These are phyloP conservation scores for Kwoniella mangroviensis DNA, from an alignment of 768 basidiomycete genomes.

Conservation along the genomic window DNA sequence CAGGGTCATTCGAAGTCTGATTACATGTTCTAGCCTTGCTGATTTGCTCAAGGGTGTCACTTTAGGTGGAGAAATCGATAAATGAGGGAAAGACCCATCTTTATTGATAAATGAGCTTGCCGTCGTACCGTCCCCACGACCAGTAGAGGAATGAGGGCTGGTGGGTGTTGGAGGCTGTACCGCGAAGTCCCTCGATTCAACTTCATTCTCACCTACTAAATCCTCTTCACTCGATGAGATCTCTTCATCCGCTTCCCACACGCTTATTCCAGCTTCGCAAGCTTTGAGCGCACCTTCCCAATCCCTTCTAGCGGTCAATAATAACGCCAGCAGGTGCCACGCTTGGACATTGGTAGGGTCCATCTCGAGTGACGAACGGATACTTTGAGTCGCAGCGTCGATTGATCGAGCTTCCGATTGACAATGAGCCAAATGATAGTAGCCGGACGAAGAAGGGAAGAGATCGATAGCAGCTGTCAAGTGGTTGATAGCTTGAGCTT, in stretches of 20 bases:
- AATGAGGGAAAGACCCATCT: slow-evolving; percentile 23
- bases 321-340: slow-evolving; percentile 87
- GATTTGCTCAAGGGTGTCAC: slow-evolving; percentile 60
- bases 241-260: slow-evolving; percentile 62
- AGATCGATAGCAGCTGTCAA: slow-evolving; percentile 54
- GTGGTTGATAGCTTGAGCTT: slow-evolving; percentile 66
- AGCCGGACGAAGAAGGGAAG: slow-evolving; percentile 57
- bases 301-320: slow-evolving; percentile 77
- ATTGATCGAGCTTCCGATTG: slow-evolving; percentile 72
- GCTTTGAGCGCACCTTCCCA: slow-evolving; percentile 78
- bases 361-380: slow-evolving; percentile 73
- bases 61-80: slow-evolving; percentile 60
- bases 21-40: slow-evolving; percentile 73
- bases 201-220: slow-evolving; percentile 9
- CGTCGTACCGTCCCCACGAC: neutral
- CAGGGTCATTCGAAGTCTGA: slow-evolving; percentile 86
- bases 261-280: slow-evolving; percentile 75
- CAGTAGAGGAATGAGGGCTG: neutral
- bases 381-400: slow-evolving; percentile 69
- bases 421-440: slow-evolving; percentile 82
- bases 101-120: slow-evolving; percentile 9
- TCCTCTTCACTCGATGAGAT: slow-evolving; percentile 45
- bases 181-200: slow-evolving; percentile 45
- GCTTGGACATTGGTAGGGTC: slow-evolving; percentile 68
- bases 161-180: slow-evolving; percentile 4